A percentile compares a stretch with the other conserved stretches of the same genome.
Conservation (phyloP, 495 filamentous ascomycete genomes). For the Podospora australis region DNA sequence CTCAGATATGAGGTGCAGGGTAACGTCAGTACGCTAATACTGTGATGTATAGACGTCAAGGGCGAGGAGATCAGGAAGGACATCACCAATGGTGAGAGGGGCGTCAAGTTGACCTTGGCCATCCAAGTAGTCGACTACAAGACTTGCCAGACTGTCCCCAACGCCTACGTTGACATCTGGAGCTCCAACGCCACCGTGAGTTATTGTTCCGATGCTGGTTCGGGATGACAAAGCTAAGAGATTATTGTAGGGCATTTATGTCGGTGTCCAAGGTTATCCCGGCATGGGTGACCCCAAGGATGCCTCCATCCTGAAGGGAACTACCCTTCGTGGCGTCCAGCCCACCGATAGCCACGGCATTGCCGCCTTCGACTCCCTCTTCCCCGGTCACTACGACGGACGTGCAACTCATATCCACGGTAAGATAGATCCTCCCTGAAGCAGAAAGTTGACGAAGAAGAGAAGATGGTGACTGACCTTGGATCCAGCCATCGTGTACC, state of each 20-base stretch:
- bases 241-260: constrained; percentile 46
- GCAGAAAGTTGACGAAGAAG: background rate
- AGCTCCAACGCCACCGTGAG: constrained; percentile 38
- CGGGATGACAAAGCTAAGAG: background rate
- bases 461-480: background rate
- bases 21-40: background rate
- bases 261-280: constrained; percentile 45
- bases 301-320: constrained; percentile 41
- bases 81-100: constrained; percentile 47
- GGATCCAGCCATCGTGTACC: constrained; percentile 37
- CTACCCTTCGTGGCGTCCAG: constrained; percentile 48
- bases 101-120: constrained; percentile 53
- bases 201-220: background rate
- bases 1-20: constrained; percentile 10
- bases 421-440: background rate
- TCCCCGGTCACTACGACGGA: constrained; percentile 52
- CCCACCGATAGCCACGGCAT: constrained; percentile 43
- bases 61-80: constrained; percentile 47
- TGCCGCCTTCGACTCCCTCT: constrained; percentile 44
- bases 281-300: constrained; percentile 43
- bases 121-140: constrained; percentile 56
- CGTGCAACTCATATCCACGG: constrained; percentile 42
- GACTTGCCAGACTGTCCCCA: constrained; percentile 51
- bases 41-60: constrained; percentile 25
- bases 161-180: constrained; percentile 58